These are phyloP conservation scores for Fusarium mangiferae DNA, from an alignment of 2,329 filamentous ascomycete genomes.

Conservation along the genomic window DNA sequence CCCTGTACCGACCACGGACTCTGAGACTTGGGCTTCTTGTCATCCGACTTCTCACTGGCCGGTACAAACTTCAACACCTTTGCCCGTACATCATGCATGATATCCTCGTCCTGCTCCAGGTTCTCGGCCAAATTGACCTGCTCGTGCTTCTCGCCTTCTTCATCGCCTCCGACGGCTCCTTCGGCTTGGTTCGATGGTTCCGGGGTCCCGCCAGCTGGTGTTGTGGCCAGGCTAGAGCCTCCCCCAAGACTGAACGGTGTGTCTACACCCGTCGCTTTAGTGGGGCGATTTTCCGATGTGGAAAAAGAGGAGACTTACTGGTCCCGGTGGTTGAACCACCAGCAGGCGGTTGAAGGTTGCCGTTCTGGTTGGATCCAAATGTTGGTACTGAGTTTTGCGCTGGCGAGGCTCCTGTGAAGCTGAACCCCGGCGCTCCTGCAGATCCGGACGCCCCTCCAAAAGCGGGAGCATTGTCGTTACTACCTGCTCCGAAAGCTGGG, in stretches of 20 bases:
- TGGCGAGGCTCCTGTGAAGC: constrained; percentile 51
- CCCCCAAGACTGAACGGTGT: constrained; percentile 67
- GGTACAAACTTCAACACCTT: constrained; percentile 73
- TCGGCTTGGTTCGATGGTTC: constrained; percentile 63
- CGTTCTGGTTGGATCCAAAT: constrained; percentile 51
- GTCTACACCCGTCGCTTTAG: constrained; percentile 62
- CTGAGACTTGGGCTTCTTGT: constrained; percentile 58
- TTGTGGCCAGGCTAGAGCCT: constrained; percentile 70
- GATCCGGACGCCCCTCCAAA: constrained; percentile 48
- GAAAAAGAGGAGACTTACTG: constrained; percentile 58
- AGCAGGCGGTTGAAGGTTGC: constrained; percentile 54
- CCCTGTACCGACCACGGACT: constrained; percentile 76
- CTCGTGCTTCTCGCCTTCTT: constrained; percentile 70
- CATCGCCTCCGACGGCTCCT: constrained; percentile 53
- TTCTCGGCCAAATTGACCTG: constrained; percentile 76
- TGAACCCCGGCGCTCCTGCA: constrained; percentile 50
- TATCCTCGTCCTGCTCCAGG: constrained; percentile 77
- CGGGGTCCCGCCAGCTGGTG: constrained; percentile 67
- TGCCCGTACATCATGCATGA: constrained; percentile 75
- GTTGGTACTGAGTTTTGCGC: constrained; percentile 44
- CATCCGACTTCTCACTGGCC: constrained; percentile 59
- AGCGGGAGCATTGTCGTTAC: constrained; percentile 36
- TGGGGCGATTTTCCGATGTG: constrained; percentile 55
- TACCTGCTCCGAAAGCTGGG: constrained; percentile 45
- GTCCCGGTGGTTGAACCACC: constrained; percentile 59